A percentile compares a stretch with the other conserved stretches of the same genome.
Evolutionary conservation across 129 eudicot genomes (phyloP).

Genomic region (Flaveria linearis): DNA sequence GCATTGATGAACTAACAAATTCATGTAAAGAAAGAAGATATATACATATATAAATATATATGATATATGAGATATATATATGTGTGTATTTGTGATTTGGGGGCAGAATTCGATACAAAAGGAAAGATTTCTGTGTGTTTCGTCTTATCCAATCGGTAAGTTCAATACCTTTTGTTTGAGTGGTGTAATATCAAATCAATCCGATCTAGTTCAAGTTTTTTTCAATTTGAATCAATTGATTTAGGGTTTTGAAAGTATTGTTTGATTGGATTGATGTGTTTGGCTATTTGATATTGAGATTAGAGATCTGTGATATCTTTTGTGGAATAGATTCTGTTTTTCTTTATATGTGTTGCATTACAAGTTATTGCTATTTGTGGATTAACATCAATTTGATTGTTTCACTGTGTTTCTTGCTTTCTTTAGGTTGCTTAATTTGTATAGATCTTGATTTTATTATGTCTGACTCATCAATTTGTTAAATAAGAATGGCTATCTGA

Average conservation of each 20-base stretch:
- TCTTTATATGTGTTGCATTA: slow-evolving; percentile 26
- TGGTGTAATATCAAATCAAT: slow-evolving; percentile 14
- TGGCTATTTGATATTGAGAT: slow-evolving; percentile 40
- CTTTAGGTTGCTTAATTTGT: slow-evolving; percentile 20
- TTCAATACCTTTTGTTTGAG: slow-evolving; percentile 29
- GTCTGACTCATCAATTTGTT: slow-evolving; percentile 7
- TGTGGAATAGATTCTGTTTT: slow-evolving; percentile 38
- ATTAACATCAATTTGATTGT: slow-evolving; percentile 16
- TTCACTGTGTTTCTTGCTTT: slow-evolving; percentile 17
- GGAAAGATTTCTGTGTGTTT: slow-evolving; percentile 20
- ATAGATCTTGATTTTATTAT: slow-evolving; percentile 28
- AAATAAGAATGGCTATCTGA: slow-evolving; percentile 15
- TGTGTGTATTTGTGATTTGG: slow-evolving; percentile 16
- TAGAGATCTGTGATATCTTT: slow-evolving; percentile 50
- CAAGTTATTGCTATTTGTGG: slow-evolving; percentile 33
- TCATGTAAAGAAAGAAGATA: slow-evolving; percentile 39
- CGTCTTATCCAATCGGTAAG: slow-evolving; percentile 60
- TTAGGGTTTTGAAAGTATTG: slow-evolving; percentile 8
- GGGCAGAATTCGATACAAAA: slow-evolving; percentile 31
- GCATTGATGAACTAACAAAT: slow-evolving; percentile 33
- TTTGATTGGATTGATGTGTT: slow-evolving; percentile 11
- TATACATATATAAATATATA: background rate
- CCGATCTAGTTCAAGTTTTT: slow-evolving; percentile 47
- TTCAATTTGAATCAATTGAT: slow-evolving; percentile 19
- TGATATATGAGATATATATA: background rate